Evolutionary conservation across 768 basidiomycete genomes (phyloP).

Genomic region (Aureoboletus auriporus): DNA sequence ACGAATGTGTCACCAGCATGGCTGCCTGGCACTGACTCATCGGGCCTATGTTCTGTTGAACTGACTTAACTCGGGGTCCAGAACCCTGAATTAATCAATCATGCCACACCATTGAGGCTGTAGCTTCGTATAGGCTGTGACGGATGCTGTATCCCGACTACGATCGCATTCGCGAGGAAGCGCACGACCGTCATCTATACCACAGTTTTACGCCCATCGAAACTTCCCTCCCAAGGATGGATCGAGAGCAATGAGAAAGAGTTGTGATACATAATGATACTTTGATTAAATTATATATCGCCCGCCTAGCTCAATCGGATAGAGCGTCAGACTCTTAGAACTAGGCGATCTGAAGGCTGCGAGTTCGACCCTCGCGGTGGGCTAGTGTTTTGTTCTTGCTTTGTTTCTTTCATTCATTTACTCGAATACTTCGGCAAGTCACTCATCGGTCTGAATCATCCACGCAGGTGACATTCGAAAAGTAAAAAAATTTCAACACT

Average conservation of each 20-base stretch:
- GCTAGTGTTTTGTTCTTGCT: conserved; percentile 34
- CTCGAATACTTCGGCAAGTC: too few species aligned
- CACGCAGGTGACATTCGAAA: too few species aligned
- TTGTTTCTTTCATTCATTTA: not conserved
- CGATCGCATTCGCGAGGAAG: conserved; percentile 9
- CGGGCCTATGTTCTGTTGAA: not conserved
- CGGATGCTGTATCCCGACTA: conserved; percentile 6
- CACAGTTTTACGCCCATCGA: conserved; percentile 25
- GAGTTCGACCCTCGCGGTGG: conserved; percentile 64
- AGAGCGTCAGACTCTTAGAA: conserved; percentile 63
- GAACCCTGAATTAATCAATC: conserved; percentile 22
- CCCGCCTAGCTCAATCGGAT: conserved; percentile 68
- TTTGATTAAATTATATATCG: conserved; percentile 4
- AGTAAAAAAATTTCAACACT: too few species aligned
- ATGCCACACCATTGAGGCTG: conserved; percentile 5
- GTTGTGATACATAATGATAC: not conserved
- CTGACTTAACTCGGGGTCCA: conserved; percentile 10
- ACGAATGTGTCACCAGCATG: conserved; percentile 1
- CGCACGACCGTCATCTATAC: conserved; percentile 5
- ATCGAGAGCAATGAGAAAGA: not conserved
- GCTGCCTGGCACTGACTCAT: too few species aligned
- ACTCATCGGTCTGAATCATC: too few species aligned
- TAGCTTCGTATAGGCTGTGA: conserved; percentile 13
- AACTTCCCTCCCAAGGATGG: conserved; percentile 2
- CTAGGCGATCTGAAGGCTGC: conserved; percentile 55